Evolutionary conservation across 768 basidiomycete species (phyloP).

Genomic region (Kwoniella bestiolae): DNA sequence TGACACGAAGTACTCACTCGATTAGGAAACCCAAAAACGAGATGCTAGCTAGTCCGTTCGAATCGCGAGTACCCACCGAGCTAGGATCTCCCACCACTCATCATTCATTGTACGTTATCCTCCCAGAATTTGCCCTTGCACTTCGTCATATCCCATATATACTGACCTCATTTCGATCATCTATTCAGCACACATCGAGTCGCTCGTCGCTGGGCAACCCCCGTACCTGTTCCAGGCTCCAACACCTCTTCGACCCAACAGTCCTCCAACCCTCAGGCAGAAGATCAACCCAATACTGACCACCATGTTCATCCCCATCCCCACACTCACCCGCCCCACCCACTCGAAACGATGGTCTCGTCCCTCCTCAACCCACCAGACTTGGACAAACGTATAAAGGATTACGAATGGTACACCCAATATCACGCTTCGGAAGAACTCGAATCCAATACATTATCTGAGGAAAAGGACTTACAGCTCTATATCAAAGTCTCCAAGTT

Average conservation of each 20-base stretch:
- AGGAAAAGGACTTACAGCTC: conserved; percentile 53
- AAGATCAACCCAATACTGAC: conserved; percentile 11
- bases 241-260: conserved; percentile 4
- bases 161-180: too few species aligned
- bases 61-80: conserved; percentile 39
- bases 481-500: conserved; percentile 45
- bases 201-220: conserved; percentile 31
- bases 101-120: conserved; percentile 15
- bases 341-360: conserved; percentile 67
- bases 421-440: conserved; percentile 51
- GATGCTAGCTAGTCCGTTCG: conserved; percentile 45
- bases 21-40: conserved; percentile 42
- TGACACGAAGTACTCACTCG: background rate
- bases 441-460: conserved; percentile 43
- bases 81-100: conserved; percentile 23
- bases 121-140: background rate
- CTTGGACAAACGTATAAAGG: conserved; percentile 40
- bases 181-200: conserved; percentile 23
- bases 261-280: background rate
- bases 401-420: conserved; percentile 49
- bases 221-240: conserved; percentile 22
- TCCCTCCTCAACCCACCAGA: conserved; percentile 58
- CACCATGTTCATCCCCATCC: conserved; percentile 31
- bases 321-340: conserved; percentile 42
- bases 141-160: background rate